Evolutionary conservation across 2,329 filamentous ascomycete species (phyloP).

Genomic region (Paramyrothecium sp.): DNA sequence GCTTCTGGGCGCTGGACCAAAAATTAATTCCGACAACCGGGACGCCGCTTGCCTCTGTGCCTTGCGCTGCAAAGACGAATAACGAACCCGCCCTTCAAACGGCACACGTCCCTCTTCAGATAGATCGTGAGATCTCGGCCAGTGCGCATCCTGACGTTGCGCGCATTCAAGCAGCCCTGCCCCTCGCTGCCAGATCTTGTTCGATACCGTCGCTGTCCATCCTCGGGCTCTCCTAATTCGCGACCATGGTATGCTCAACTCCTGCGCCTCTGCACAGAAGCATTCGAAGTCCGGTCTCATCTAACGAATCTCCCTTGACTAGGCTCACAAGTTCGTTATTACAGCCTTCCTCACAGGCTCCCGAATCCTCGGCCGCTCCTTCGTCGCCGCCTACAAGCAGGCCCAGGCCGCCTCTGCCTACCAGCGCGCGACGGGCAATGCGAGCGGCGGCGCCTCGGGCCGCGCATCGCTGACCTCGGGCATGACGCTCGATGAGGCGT

Average conservation of each 20-base stretch:
- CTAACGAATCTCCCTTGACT: conserved; percentile 5
- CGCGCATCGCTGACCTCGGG: conserved; percentile 61
- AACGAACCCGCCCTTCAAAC: neutral
- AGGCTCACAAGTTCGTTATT: conserved; percentile 90
- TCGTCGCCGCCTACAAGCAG: conserved; percentile 93
- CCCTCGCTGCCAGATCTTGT: no score
- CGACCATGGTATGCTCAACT: neutral
- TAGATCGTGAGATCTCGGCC: no score
- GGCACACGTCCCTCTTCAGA: no score
- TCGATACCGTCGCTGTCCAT: neutral
- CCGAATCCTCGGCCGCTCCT: conserved; percentile 89
- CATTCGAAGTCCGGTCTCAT: conserved; percentile 4
- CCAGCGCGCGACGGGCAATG: conserved; percentile 68
- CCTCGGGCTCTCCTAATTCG: neutral
- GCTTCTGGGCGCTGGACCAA: conserved; percentile 21
- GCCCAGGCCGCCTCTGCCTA: conserved; percentile 85
- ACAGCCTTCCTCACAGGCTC: conserved; percentile 88
- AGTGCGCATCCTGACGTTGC: no score
- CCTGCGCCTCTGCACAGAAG: neutral
- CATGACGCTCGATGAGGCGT: conserved; percentile 93
- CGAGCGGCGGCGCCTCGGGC: conserved; percentile 51
- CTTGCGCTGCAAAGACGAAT: neutral
- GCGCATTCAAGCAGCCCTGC: no score
- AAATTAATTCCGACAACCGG: conserved; percentile 23
- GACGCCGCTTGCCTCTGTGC: neutral